A percentile compares a stretch with the other conserved stretches of the same genome.
Evolutionary conservation across 1,284 basidiomycete genomes (phyloP).

Genomic region (Lignosus rhinocerotis): DNA sequence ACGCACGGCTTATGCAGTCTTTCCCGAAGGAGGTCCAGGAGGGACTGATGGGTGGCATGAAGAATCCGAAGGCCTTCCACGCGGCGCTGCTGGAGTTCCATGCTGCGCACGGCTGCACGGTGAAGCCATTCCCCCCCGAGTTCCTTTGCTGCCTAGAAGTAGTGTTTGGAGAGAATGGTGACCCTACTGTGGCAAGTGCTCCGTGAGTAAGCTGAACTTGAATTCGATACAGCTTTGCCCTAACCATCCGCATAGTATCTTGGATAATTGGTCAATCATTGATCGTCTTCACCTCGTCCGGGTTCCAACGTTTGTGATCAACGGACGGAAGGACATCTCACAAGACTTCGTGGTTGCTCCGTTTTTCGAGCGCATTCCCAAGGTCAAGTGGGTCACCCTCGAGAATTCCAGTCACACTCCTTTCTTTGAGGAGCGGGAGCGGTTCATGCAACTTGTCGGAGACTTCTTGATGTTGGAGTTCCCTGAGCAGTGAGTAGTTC

Average conservation of each 20-base stretch:
- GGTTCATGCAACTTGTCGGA: slow-evolving; percentile 21
- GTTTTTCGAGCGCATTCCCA: slow-evolving; percentile 24
- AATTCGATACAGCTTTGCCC: background rate
- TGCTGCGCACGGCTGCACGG: slow-evolving; percentile 23
- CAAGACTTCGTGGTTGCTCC: slow-evolving; percentile 28
- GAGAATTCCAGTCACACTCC: slow-evolving; percentile 30
- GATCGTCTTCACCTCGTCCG: slow-evolving; percentile 27
- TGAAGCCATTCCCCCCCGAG: slow-evolving; percentile 28
- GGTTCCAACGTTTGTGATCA: slow-evolving; percentile 31
- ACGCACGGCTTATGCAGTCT: slow-evolving; percentile 17
- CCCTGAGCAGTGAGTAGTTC: background rate
- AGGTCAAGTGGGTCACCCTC: slow-evolving; percentile 29
- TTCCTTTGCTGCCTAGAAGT: slow-evolving; percentile 16
- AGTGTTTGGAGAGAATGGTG: slow-evolving; percentile 20
- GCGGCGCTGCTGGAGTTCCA: slow-evolving; percentile 27
- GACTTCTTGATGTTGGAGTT: slow-evolving; percentile 19
- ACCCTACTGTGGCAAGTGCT: slow-evolving; percentile 24
- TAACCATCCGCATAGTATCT: slow-evolving; percentile 4
- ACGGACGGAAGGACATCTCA: slow-evolving; percentile 28
- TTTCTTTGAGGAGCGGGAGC: slow-evolving; percentile 28
- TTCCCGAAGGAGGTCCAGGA: slow-evolving; percentile 29
- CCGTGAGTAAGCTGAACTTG: slow-evolving; percentile 11
- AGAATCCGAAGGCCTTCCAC: slow-evolving; percentile 25
- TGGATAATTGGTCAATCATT: slow-evolving; percentile 29
- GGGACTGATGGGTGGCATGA: slow-evolving; percentile 25